Conservation (phyloP, 169 alveolate genomes). For the Cryptosporidium muris region DNA sequence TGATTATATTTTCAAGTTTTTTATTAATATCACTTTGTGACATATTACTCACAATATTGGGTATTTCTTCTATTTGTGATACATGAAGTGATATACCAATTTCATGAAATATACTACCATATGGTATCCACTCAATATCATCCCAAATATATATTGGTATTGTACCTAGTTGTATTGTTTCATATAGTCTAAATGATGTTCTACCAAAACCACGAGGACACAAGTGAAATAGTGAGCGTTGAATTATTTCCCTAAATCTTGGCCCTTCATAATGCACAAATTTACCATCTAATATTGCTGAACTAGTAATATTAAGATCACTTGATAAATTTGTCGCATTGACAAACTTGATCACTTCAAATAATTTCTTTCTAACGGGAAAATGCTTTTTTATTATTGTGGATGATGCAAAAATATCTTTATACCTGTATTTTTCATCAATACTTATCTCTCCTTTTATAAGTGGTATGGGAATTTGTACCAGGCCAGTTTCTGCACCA, state of each 20-base stretch:
- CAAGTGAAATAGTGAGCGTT: slow-evolving; percentile 59
- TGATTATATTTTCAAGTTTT: slow-evolving; percentile 16
- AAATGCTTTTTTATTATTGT: slow-evolving; percentile 61
- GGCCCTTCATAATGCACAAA: slow-evolving; percentile 68
- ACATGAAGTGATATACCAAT: slow-evolving; percentile 23
- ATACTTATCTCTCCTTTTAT: slow-evolving; percentile 58
- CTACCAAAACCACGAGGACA: slow-evolving; percentile 72
- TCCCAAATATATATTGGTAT: slow-evolving; percentile 73
- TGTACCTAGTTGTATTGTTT: slow-evolving; percentile 65
- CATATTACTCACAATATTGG: slow-evolving; percentile 6
- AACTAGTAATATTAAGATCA: not conserved
- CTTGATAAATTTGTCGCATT: slow-evolving; percentile 33
- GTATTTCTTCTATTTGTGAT: slow-evolving; percentile 17
- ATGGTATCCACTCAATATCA: slow-evolving; percentile 62
- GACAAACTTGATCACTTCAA: slow-evolving; percentile 10
- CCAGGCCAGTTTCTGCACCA: slow-evolving; percentile 48
- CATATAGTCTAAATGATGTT: slow-evolving; percentile 71
- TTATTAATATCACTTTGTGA: not conserved
- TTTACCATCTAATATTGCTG: not conserved
- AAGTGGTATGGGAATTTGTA: slow-evolving; percentile 67
- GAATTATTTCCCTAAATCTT: slow-evolving; percentile 27
- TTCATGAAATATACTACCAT: slow-evolving; percentile 27
- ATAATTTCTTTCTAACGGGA: slow-evolving; percentile 60
- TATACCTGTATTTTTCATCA: slow-evolving; percentile 1
- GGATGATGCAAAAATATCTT: slow-evolving; percentile 67